Base-by-base conservation (phyloP, 2,329 filamentous ascomycete species). In the Aspergillus hiratsukae region DNA sequence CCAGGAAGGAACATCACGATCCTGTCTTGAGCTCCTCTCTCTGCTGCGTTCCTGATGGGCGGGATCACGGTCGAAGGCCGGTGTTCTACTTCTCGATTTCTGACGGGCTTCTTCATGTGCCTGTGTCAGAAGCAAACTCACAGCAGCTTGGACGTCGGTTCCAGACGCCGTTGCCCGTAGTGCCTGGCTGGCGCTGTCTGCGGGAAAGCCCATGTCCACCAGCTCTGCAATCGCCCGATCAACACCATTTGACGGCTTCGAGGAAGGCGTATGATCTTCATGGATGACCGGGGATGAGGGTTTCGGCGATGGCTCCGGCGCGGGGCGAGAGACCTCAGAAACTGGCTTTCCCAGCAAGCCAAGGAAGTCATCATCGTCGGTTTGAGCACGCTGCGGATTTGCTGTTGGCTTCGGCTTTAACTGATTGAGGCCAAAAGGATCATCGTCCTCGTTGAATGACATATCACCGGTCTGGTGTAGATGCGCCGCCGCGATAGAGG, bases 131-230 rank as follows among this genome's bases (percentile, higher is more conserved):
- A 99, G 81, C 86, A 88, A 95, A 43, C 92, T 87, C 6, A 96
- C 90, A 1, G 93, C 93, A 50, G 86, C 87, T 71, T 96, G 91
- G 9, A 96, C 85, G 69, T 97, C 88, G 1, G 86, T 76, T 2
- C 90, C 90, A 3, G 86, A 87, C 3, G 90, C 88, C 31, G 89
- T 96, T 66, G 91, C 88, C 10, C 86, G 85, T 43, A 99, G 75
- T 4, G 91, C 94, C 60, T 87, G 81, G 53, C 83, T 83, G n/a
- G 94, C 88, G 66, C 91, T 91, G 57, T 96, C 90, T 0, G 86
- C 82, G 0, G 90, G 86, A 65, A 99, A 99, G 0, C 94, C 94
- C 84, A 97, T 97, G 63, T 97, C 93, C 3, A 97, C 86, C 27
- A 99, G 78, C 70, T 97, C 91, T 9, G 90, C 90, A 27, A 97